Conservation (phyloP, 2,329 filamentous ascomycete genomes). For the Grosmannia huntii region DNA sequence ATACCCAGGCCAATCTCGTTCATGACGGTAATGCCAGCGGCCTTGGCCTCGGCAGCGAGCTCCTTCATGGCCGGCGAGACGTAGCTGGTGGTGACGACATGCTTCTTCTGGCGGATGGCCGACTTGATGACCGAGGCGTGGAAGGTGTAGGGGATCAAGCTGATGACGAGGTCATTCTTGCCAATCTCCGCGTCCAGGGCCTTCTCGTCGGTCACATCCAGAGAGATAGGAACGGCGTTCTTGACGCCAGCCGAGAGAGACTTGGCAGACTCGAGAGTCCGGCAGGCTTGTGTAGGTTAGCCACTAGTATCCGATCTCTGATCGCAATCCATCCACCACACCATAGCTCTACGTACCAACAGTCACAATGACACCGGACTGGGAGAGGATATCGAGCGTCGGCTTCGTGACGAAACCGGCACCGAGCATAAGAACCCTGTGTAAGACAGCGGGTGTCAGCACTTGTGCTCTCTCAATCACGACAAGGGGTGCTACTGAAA, state of each 20-base stretch:
- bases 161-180: constrained; percentile 68
- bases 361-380: constrained; percentile 50
- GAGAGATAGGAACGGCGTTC: constrained; percentile 62
- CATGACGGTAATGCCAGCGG: constrained; percentile 90
- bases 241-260: constrained; percentile 59
- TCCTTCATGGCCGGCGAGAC: constrained; percentile 87
- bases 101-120: constrained; percentile 84
- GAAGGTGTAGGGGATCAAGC: constrained; percentile 82
- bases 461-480: background rate
- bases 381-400: constrained; percentile 49
- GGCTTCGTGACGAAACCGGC: constrained; percentile 49
- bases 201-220: constrained; percentile 66
- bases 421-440: constrained; percentile 32
- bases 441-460: constrained; percentile 8
- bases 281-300: constrained; percentile 47
- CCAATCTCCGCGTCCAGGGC: constrained; percentile 71
- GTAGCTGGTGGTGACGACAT: constrained; percentile 92
- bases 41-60: constrained; percentile 71
- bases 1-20: constrained; percentile 70
- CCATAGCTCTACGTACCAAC: constrained; percentile 35
- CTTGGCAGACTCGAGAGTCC: constrained; percentile 66
- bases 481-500: background rate
- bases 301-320: background rate
- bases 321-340: no score
- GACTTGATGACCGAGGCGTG: constrained; percentile 85